Evolutionary conservation across 2,329 filamentous ascomycete species (phyloP).

Genomic region (Colletotrichum graminicola): DNA sequence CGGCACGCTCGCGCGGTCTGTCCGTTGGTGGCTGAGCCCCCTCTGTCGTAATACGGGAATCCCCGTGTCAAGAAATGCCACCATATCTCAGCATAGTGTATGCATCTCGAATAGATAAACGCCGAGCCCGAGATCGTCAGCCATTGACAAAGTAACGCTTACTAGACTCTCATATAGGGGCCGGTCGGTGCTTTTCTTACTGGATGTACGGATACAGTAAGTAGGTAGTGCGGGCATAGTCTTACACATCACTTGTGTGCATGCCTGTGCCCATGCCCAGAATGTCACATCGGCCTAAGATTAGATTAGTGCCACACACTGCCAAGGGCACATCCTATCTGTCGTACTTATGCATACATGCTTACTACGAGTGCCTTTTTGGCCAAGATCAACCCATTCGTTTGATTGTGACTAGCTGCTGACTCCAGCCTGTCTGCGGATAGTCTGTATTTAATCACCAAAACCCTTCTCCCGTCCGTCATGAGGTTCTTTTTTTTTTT

Average conservation of each 20-base stretch:
- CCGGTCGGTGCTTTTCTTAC: too few species aligned
- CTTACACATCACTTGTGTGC: not conserved
- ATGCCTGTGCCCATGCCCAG: not conserved
- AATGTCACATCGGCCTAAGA: not conserved
- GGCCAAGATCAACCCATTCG: not conserved
- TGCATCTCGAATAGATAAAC: not conserved
- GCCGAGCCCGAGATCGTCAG: not conserved
- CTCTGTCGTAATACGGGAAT: not conserved
- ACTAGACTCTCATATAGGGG: not conserved
- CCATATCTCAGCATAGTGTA: not conserved
- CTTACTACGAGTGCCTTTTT: too few species aligned
- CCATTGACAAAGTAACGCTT: not conserved
- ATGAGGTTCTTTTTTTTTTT: too few species aligned
- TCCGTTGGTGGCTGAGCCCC: not conserved
- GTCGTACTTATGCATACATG: not conserved
- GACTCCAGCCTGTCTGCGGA: not conserved
- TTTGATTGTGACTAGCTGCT: not conserved
- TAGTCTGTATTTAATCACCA: constrained; percentile 26
- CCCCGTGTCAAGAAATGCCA: not conserved
- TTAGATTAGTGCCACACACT: not conserved
- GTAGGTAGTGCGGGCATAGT: not conserved
- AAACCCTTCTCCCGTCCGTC: constrained; percentile 1
- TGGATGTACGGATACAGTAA: too few species aligned
- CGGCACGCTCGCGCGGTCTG: not conserved
- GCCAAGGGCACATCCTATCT: not conserved